Evolutionary conservation across 2,329 filamentous ascomycete genomes (phyloP), one percentile per base, ranked within the genome.

Genomic region (Calonectria pauciramosa): DNA sequence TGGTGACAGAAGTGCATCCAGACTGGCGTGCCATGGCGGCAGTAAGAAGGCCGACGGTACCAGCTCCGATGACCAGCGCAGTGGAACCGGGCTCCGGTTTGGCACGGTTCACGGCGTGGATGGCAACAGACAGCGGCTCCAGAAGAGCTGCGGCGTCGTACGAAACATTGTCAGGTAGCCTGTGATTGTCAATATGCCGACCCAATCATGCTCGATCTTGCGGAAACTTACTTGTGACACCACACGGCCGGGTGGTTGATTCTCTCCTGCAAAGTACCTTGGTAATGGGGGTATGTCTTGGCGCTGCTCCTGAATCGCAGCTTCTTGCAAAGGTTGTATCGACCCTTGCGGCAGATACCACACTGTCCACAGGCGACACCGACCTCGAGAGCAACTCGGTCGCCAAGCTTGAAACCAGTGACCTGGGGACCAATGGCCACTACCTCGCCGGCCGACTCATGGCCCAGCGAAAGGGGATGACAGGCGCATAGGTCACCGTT

Each of bases 401-500:
- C 91, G 26, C 91, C 91, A 66, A 91, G 79, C 64, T 82, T 85
- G 82, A 91, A 90, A 74, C 89, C 89, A 44, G 81, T 84, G 60
- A 91, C 88, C 72, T 88, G 86, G 10, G 89, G 85, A 0, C 91
- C 91, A 70, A 92, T 85, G 66, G 87, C 88, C 41, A 90, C 88
- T 59, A 92, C 88, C n/a, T 89, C 87, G 6, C 90, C 91, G 0
- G 90, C 91, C 69, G 90, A 91, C 82, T 92, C 90, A 78, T 92
- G 90, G n/a, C 91, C 91, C 4, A 94, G 88, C 7, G 91, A 93
- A 38, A 94, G 85, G 34, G 93, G 93, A 75, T 90, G 88, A 77
- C 91, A 92, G 60, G 91, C 92, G 79, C 92, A 92, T 66, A 94
- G 88, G 83, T 93, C 92, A 59, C 93, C 93, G 80, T 94, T 94